phyloP scores from a whole-genome alignment of 768 basidiomycete species.

The Cytidiella melzeri region DNA sequence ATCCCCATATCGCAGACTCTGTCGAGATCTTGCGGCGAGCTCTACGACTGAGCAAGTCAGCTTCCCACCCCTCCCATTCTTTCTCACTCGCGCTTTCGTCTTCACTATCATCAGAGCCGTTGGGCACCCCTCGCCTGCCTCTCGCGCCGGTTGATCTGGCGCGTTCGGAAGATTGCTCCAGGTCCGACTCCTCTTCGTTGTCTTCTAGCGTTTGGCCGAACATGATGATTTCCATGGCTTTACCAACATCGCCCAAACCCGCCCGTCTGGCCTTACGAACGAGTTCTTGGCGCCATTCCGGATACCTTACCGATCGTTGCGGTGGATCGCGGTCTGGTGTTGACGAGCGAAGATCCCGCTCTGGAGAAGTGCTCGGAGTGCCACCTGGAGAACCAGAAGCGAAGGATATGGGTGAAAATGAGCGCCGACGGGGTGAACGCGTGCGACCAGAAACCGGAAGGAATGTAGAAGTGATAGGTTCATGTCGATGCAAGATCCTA shows the following conservation, averaged over 20 bases:
- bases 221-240: conserved; percentile 40
- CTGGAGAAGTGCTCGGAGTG: conserved; percentile 5
- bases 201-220: conserved; percentile 15
- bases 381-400: conserved; percentile 11
- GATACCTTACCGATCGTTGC: conserved; percentile 39
- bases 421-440: conserved; percentile 11
- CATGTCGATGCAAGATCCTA: conserved; percentile 21
- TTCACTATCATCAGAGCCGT: conserved; percentile 5
- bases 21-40: conserved; percentile 2
- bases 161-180: conserved; percentile 16
- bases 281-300: conserved; percentile 56
- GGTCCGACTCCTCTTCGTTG: conserved; percentile 15
- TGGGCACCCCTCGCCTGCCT: neutral
- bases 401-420: conserved; percentile 18
- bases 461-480: conserved; percentile 15
- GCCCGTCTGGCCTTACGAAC: conserved; percentile 47
- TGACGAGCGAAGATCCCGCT: conserved; percentile 1
- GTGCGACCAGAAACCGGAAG: conserved; percentile 9
- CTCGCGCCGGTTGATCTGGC: neutral
- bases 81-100: conserved; percentile 39
- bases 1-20: conserved; percentile 3
- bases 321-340: neutral
- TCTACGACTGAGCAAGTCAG: conserved; percentile 43
- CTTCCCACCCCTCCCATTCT: conserved; percentile 66
- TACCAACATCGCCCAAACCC: conserved; percentile 51